Conservation (phyloP, 2,329 filamentous ascomycete genomes). For the Pseudogymnoascus pannorum region DNA sequence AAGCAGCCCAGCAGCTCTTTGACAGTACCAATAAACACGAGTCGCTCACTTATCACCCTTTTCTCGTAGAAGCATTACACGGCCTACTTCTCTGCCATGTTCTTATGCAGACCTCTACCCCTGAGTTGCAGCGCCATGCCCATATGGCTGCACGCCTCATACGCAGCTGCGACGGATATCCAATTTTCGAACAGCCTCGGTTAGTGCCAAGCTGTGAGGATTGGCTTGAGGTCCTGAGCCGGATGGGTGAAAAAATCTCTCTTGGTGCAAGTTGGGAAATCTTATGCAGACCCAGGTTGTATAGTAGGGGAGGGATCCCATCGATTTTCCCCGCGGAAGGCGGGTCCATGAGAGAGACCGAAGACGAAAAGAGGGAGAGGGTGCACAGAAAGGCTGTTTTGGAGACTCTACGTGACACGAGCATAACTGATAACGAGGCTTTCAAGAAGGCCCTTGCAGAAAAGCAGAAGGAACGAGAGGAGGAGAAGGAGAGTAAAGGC, state of each 20-base stretch:
- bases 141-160: slow-evolving; percentile 73
- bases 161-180: slow-evolving; percentile 70
- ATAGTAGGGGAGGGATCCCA: background rate
- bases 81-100: slow-evolving; percentile 70
- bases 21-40: slow-evolving; percentile 46
- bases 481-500: slow-evolving; percentile 42
- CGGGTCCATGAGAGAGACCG: slow-evolving; percentile 34
- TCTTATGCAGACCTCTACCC: slow-evolving; percentile 70
- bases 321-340: slow-evolving; percentile 41
- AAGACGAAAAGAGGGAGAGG: slow-evolving; percentile 49
- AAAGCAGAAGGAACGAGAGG: slow-evolving; percentile 50
- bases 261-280: slow-evolving; percentile 61
- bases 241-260: slow-evolving; percentile 61
- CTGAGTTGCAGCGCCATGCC: slow-evolving; percentile 71
- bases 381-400: slow-evolving; percentile 59
- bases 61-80: slow-evolving; percentile 72
- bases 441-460: slow-evolving; percentile 58
- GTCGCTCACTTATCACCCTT: slow-evolving; percentile 70
- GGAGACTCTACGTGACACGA: slow-evolving; percentile 60
- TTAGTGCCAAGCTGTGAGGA: slow-evolving; percentile 63
- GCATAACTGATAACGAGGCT: slow-evolving; percentile 58
- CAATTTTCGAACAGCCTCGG: slow-evolving; percentile 66
- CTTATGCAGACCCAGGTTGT: slow-evolving; percentile 50
- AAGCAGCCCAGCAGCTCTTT: slow-evolving; percentile 29
- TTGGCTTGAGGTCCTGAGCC: slow-evolving; percentile 69